A percentile compares a stretch with the other conserved stretches of the same genome.
Conservation (phyloP, 495 filamentous ascomycete genomes). For the Tuber borchii region DNA sequence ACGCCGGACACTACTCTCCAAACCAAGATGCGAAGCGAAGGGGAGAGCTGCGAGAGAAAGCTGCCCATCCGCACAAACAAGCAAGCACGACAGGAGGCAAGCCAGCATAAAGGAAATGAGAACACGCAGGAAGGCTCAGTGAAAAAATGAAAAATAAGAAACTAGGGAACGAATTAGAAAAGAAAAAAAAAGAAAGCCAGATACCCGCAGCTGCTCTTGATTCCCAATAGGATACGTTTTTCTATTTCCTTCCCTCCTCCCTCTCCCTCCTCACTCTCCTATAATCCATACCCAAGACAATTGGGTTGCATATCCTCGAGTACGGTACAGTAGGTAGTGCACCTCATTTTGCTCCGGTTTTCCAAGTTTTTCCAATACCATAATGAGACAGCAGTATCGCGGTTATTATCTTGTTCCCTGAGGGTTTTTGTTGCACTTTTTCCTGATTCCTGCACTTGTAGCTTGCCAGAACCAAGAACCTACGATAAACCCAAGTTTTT, state of each 20-base stretch:
- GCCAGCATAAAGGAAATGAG: not conserved
- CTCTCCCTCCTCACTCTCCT: not conserved
- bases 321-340: not conserved
- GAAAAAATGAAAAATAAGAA: conserved; percentile 3
- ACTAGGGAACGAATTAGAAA: conserved; percentile 15
- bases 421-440: not conserved
- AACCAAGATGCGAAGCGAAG: conserved; percentile 11
- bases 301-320: conserved; percentile 1
- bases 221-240: conserved; percentile 27
- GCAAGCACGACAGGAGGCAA: conserved; percentile 14
- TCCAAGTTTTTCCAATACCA: conserved; percentile 1
- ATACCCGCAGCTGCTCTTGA: conserved; percentile 31
- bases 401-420: not conserved
- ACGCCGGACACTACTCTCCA: conserved; percentile 13
- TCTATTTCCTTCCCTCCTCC: not conserved
- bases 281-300: not conserved
- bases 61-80: not conserved
- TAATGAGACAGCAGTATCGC: not conserved
- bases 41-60: conserved; percentile 12
- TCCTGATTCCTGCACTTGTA: not conserved
- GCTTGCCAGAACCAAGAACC: not conserved
- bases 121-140: not conserved
- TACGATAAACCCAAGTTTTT: not conserved
- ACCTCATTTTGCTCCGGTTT: conserved; percentile 1
- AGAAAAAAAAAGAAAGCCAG: conserved; percentile 26